Evolutionary conservation across 2,329 filamentous ascomycete species (phyloP).

Genomic region (Colletotrichum paranaense): DNA sequence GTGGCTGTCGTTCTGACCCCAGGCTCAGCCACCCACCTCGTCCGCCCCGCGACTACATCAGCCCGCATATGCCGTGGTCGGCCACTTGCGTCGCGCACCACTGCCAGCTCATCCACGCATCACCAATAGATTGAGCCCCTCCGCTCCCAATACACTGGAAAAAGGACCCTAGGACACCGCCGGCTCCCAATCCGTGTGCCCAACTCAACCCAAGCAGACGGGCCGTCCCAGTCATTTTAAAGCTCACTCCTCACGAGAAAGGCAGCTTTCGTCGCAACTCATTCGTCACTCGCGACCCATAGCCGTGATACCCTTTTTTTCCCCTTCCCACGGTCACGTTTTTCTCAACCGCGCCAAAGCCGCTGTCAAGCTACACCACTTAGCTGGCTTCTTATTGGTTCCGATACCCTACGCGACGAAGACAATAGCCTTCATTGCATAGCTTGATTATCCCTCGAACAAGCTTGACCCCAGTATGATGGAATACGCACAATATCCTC

Average conservation of each 20-base stretch:
- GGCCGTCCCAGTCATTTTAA: constrained; percentile 44
- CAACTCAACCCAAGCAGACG: constrained; percentile 56
- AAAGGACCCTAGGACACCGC: constrained; percentile 58
- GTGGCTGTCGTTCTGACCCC: constrained; percentile 53
- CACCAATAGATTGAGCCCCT: constrained; percentile 66
- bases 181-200: constrained; percentile 55
- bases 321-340: constrained; percentile 15
- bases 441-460: constrained; percentile 6
- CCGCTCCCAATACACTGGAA: constrained; percentile 57
- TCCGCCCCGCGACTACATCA: constrained; percentile 58
- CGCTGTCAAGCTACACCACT: constrained; percentile 6
- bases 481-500: constrained; percentile 82
- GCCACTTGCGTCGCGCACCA: constrained; percentile 62
- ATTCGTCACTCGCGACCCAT: constrained; percentile 36
- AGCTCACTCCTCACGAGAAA: constrained; percentile 43
- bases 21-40: constrained; percentile 50
- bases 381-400: constrained; percentile 23
- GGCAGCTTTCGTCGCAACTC: constrained; percentile 35
- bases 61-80: constrained; percentile 70
- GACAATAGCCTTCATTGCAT: constrained; percentile 38
- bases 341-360: constrained; percentile 10
- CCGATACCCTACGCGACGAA: constrained; percentile 42
- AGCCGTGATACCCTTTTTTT: constrained; percentile 26
- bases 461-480: constrained; percentile 62
- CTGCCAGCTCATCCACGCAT: constrained; percentile 73